These are phyloP conservation scores for Aschersonia sp. DNA, from an alignment of 2,329 filamentous ascomycete genomes.

Conservation along the genomic window DNA sequence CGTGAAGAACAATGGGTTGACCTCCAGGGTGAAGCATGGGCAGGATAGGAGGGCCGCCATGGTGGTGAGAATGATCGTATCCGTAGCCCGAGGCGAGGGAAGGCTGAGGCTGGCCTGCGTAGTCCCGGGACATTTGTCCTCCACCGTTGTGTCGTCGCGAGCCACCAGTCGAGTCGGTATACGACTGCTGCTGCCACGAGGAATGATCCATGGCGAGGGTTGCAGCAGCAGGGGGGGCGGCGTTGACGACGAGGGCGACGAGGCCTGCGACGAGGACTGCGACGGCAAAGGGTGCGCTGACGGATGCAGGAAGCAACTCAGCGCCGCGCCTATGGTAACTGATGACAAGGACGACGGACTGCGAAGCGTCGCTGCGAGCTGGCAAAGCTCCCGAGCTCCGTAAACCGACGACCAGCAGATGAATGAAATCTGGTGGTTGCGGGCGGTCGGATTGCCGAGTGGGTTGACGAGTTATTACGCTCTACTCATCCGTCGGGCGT, in stretches of 20 bases:
- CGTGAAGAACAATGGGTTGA: slow-evolving; percentile 14
- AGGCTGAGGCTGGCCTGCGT: slow-evolving; percentile 16
- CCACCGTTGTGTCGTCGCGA: slow-evolving; percentile 49
- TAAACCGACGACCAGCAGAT: neutral
- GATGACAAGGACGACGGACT: slow-evolving; percentile 1
- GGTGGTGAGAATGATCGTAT: slow-evolving; percentile 57
- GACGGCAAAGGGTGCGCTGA: neutral
- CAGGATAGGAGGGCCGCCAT: slow-evolving; percentile 23
- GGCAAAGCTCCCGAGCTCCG: slow-evolving; percentile 4
- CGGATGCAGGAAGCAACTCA: slow-evolving; percentile 3
- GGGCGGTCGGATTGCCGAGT: neutral
- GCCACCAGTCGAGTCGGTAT: slow-evolving; percentile 48
- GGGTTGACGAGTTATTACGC: neutral
- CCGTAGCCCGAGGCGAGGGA: slow-evolving; percentile 16
- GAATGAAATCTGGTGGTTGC: neutral
- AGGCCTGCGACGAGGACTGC: slow-evolving; percentile 3
- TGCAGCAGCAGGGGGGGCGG: neutral
- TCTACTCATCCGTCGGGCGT: neutral
- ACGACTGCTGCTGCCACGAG: slow-evolving; percentile 43
- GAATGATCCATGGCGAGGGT: slow-evolving; percentile 29
- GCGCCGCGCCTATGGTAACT: neutral
- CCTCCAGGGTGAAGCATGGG: slow-evolving; percentile 14
- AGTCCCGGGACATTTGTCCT: slow-evolving; percentile 31
- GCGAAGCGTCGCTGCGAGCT: slow-evolving; percentile 3
- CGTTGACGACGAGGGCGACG: slow-evolving; percentile 4